Evolutionary conservation across 208 protist genomes (phyloP).

Genomic region (Blechomonas ayalai): DNA sequence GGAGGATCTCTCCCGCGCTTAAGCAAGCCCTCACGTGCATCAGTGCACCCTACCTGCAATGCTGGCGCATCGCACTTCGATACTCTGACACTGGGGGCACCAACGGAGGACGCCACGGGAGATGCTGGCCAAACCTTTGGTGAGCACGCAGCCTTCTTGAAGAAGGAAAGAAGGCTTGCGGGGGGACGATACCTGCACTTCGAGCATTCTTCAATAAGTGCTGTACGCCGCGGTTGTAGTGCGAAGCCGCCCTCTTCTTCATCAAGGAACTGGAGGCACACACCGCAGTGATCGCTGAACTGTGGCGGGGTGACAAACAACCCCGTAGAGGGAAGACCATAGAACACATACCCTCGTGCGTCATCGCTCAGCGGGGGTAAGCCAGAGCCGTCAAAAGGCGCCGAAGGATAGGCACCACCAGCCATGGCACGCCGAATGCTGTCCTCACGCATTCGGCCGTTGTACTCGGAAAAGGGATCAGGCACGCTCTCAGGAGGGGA

Average conservation of each 20-base stretch:
- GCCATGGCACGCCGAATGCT: constrained; percentile 50
- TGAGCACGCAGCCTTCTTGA: constrained; percentile 24
- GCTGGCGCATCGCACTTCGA: too few relatives aligned
- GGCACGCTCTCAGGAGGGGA: background rate
- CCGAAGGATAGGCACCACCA: constrained; percentile 46
- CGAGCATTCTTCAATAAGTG: constrained; percentile 31
- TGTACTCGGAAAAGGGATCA: constrained; percentile 55
- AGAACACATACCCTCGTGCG: constrained; percentile 34
- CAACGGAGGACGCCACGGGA: too few relatives aligned
- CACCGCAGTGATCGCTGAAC: constrained; percentile 86
- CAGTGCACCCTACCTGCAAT: too few relatives aligned
- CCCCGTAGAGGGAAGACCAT: constrained; percentile 64
- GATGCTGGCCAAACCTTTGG: too few relatives aligned
- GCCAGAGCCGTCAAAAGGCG: constrained; percentile 65
- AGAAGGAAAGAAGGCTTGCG: constrained; percentile 39
- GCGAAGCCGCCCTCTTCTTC: background rate
- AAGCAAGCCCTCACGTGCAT: too few relatives aligned
- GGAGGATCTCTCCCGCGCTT: too few relatives aligned
- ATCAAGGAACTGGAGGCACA: constrained; percentile 39
- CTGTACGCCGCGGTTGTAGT: constrained; percentile 22
- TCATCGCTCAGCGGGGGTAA: constrained; percentile 36
- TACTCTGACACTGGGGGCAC: too few relatives aligned
- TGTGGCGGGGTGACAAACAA: constrained; percentile 85
- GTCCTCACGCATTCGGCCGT: constrained; percentile 21
- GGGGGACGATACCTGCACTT: constrained; percentile 68